Percentiles rank a stretch among this genome's conserved stretches.
Evolutionary conservation across 2,329 filamentous ascomycete genomes (phyloP).

Genomic region (Microdochium trichocladiopsis): DNA sequence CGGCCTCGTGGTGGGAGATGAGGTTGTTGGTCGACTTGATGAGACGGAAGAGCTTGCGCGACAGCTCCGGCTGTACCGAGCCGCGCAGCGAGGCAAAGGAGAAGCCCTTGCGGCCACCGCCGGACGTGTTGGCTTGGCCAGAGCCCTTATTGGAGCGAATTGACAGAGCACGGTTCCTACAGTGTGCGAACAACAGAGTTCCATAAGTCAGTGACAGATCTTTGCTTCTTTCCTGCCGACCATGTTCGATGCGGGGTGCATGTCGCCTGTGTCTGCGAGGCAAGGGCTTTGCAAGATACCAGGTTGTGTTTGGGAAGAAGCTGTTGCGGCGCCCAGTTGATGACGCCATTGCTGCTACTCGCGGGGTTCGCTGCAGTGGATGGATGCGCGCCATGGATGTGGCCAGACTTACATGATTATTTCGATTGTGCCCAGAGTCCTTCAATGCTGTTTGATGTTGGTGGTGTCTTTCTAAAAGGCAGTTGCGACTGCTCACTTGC

Average conservation of each 20-base stretch:
- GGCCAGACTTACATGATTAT: background rate
- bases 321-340: background rate
- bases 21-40: conserved; percentile 94
- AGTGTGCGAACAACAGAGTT: background rate
- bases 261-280: background rate
- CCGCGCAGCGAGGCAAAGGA: conserved; percentile 82
- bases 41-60: conserved; percentile 79
- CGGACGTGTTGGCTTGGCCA: conserved; percentile 27
- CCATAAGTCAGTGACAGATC: too few species aligned
- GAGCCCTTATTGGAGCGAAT: conserved; percentile 57
- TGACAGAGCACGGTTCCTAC: conserved; percentile 67
- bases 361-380: background rate
- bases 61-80: conserved; percentile 78
- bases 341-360: background rate
- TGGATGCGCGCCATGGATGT: background rate
- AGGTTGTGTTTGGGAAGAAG: background rate
- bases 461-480: background rate
- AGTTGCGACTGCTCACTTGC: background rate
- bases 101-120: conserved; percentile 60
- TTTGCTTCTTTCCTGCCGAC: too few species aligned
- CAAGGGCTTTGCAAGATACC: background rate
- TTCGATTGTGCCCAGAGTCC: background rate
- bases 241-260: too few species aligned
- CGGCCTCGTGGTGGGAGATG: conserved; percentile 76
- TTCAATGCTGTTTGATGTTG: background rate